A percentile compares a stretch with the other conserved stretches of the same genome.
Conservation (phyloP, 169 alveolate genomes). For the Plasmodium gonderi region DNA sequence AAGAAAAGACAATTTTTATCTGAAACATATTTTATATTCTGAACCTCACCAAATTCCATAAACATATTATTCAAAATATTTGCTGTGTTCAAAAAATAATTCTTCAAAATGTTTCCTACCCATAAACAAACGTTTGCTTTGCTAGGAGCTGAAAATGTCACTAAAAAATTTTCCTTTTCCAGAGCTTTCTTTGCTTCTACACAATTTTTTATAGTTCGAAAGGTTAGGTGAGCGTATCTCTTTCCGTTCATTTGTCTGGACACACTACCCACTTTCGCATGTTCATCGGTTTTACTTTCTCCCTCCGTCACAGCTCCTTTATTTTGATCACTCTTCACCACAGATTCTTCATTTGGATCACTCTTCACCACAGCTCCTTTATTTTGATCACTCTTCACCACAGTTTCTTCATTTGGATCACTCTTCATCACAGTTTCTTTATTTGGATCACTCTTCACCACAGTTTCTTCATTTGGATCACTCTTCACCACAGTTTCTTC, state of each 20-base stretch:
- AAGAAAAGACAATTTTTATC: conserved; percentile 46
- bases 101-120: conserved; percentile 50
- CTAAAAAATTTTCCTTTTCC: conserved; percentile 13
- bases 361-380: no score
- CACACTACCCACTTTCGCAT: background rate
- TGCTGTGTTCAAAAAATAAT: conserved; percentile 7
- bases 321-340: background rate
- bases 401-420: no score
- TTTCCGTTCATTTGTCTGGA: background rate
- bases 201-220: conserved; percentile 40
- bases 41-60: conserved; percentile 7
- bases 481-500: no score
- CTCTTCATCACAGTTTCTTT: no score
- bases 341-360: no score
- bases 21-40: background rate
- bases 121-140: conserved; percentile 56
- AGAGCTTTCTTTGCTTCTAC: conserved; percentile 37
- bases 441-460: no score
- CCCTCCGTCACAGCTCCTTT: background rate
- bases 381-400: no score
- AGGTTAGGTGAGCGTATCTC: conserved; percentile 32
- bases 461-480: no score
- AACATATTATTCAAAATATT: conserved; percentile 14
- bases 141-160: conserved; percentile 18
- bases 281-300: background rate